Percentiles rank a stretch among this genome's conserved stretches.
These are phyloP conservation scores for Medicago truncatula DNA, from an alignment of 306 rosid genomes.

Conservation along the genomic window DNA sequence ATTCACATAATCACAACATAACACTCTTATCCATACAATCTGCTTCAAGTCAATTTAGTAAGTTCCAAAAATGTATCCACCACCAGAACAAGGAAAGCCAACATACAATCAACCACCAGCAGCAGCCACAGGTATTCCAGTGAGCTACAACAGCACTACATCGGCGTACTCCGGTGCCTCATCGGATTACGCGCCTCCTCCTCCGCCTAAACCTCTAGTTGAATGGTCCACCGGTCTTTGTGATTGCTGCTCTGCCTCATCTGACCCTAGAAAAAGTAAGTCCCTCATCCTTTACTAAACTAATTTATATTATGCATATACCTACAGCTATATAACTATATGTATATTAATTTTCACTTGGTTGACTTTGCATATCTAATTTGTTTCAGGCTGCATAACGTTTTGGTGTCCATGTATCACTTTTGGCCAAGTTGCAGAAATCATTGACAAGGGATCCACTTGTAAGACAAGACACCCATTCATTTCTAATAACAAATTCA, in stretches of 20 bases:
- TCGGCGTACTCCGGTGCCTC: neutral
- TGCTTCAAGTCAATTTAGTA: no score
- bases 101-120: neutral
- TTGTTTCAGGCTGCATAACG: slow-evolving; percentile 65
- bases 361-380: neutral
- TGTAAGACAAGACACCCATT: slow-evolving; percentile 53
- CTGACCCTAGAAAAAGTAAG: slow-evolving; percentile 47
- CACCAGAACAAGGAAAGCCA: neutral
- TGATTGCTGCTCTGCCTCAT: slow-evolving; percentile 71
- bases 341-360: neutral
- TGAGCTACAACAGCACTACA: slow-evolving; percentile 3
- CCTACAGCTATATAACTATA: neutral
- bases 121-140: slow-evolving; percentile 37
- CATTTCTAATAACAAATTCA: neutral
- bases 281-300: neutral
- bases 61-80: slow-evolving; percentile 1
- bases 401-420: slow-evolving; percentile 81
- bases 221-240: slow-evolving; percentile 72
- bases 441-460: slow-evolving; percentile 70
- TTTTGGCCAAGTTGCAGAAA: slow-evolving; percentile 73
- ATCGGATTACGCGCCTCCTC: neutral
- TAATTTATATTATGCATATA: neutral
- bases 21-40: neutral
- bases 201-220: slow-evolving; percentile 4
- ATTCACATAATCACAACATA: neutral